Base-by-base conservation (phyloP, 176 grass and related monocot species). In the Rhipidocladum racemiflorum region DNA sequence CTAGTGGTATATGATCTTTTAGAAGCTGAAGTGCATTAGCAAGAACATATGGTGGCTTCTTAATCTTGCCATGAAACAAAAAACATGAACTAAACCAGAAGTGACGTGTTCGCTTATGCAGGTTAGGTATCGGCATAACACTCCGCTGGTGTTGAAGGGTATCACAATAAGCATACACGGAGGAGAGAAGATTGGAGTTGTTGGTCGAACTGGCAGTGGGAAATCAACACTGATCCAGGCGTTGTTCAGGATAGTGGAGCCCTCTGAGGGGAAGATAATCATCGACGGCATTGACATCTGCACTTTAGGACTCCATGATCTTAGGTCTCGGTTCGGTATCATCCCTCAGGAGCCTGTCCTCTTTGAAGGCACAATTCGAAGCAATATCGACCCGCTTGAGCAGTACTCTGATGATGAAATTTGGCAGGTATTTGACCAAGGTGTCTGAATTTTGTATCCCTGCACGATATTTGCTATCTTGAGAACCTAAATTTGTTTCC, bases 261-360 rank as follows among this genome's bases (percentile, higher is more conserved):
- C 96, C 49, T 93, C 90, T 2, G 89, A 85, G 35, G 96, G 96
- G 27, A 87, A 70, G 39, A 99, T 99, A 85, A 81, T 99, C 24
- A 85, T 99, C 20, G 92, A 95, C 2, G 87, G 87, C 8, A 16
- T 93, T 29, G 96, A 95, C 80, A 93, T 99, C 70, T 95, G 89
- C 89, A 99, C 87, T 7, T 50, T 99, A 54, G 96, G 96, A 25
- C 96, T 99, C 87, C 96, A 99, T 80, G 93, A 99, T 79, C 89
- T 99, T 51, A 99, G 96, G 61, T 99, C 96, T 34, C 87, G 91
- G 16, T 99, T 99, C 11, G 92, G 96, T 36, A 99, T 99, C 34
- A 99, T 99, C 39, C 96, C 96, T 75, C 96, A 99, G 35, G 92
- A 99, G 64, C 96, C 96, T 5, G 96, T 99, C 45, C 93, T 99